Base-by-base conservation (phyloP, 768 basidiomycete genomes). In the Fomitopsis serialis region DNA sequence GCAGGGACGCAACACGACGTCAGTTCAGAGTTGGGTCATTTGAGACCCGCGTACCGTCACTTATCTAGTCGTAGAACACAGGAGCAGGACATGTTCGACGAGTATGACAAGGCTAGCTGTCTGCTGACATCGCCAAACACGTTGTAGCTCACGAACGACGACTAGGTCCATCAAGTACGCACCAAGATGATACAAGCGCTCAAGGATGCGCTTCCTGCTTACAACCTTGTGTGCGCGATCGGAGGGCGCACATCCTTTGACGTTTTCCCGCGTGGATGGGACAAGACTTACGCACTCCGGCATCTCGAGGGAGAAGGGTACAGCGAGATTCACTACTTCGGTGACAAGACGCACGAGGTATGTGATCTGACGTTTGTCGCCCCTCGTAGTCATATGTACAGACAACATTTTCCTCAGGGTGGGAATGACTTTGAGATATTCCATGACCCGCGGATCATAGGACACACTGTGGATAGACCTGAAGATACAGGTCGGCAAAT, bases 211-310 rank as follows among this genome's bases (percentile, higher is more conserved):
- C 98, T 97, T 68, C 63, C 82, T 17, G 86, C 93, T 63, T 88
- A 93, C 62, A 83, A 81, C 37, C 73, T 99, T 53, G 98, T 90
- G 0, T 98, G 76, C 68, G 79, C 96, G 7, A 93, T 99, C 49
- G 97, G 97, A 37, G 97, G 97, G 10, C 82, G 97, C 72, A 95
- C 98, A 60, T 95, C 92, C 1, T 98, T 98, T 66, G 97, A 98
- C 61, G 70, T 96, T 36, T 96, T 93, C 70, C 87, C 89, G 2
- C 69, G 78, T 58, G 95, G 94, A 25, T 98, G 97, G 97, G 93
- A 98, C 74, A 98, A 99, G 76, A 97, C 91, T 0, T 98, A 86
- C 65, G 86, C 89, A 12, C 74, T 99, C 45, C 74, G 71, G 27
- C 91, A 89, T 56, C 87, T 99, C 36, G 85, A 84, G 58, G 75